These are phyloP conservation scores for Immersiella caudata DNA, from an alignment of 495 filamentous ascomycete genomes.

Conservation along the genomic window DNA sequence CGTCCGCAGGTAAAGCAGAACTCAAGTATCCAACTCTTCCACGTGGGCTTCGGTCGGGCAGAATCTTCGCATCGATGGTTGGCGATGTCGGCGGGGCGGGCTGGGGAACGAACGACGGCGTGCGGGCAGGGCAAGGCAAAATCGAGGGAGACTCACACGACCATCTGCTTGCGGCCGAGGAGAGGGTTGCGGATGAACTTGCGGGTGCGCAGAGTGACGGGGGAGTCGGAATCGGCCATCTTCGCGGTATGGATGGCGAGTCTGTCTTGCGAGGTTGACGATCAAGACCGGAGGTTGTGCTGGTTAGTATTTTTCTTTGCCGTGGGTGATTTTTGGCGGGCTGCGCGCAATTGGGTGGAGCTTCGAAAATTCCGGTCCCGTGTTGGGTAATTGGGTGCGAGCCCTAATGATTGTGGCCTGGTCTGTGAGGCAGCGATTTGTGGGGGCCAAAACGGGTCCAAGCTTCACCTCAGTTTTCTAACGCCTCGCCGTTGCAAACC, in stretches of 20 bases:
- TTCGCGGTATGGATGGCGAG: constrained; percentile 34
- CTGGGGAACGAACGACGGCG: constrained; percentile 6
- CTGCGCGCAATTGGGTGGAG: constrained; percentile 28
- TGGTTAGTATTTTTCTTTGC: constrained; percentile 14
- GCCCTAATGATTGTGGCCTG: constrained; percentile 36
- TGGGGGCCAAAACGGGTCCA: not conserved
- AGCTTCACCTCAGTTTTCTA: not conserved
- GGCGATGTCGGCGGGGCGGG: not conserved
- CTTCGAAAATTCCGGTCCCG: constrained; percentile 34
- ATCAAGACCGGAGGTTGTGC: constrained; percentile 28
- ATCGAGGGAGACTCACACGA: constrained; percentile 79
- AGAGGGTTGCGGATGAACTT: constrained; percentile 99
- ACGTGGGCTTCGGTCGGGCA: constrained; percentile 6
- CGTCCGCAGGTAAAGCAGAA: not conserved
- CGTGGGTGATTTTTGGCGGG: constrained; percentile 33
- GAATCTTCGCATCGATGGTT: constrained; percentile 16
- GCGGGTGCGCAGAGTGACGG: constrained; percentile 97
- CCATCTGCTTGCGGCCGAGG: constrained; percentile 99
- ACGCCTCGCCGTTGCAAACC: not conserved
- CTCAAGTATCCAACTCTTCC: not conserved
- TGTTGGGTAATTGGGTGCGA: constrained; percentile 34
- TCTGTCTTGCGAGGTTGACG: constrained; percentile 35
- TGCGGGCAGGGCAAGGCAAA: constrained; percentile 2
- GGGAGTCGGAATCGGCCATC: constrained; percentile 85
- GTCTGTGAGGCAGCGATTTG: constrained; percentile 17